Conservation (phyloP, 1,139 yeast genomes). For the Pichia sp. region DNA sequence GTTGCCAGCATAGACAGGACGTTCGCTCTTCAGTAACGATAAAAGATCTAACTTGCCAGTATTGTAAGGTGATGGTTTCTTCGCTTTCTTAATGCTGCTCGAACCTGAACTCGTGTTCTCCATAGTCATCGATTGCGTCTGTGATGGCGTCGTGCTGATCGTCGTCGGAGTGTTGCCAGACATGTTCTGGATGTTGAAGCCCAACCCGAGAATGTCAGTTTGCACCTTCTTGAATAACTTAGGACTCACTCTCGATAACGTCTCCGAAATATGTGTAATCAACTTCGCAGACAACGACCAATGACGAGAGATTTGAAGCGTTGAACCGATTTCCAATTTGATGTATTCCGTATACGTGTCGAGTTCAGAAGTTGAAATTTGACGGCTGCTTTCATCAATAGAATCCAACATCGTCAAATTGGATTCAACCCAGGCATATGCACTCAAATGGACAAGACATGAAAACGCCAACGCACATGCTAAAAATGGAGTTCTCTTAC, state of each 20-base stretch:
- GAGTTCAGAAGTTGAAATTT: conserved; percentile 36
- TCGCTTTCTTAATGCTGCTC: neutral
- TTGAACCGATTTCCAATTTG: conserved; percentile 45
- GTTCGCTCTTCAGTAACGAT: neutral
- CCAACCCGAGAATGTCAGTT: conserved; percentile 26
- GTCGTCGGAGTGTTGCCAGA: too few relatives aligned
- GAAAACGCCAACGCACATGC: conserved; percentile 53
- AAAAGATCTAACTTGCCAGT: neutral
- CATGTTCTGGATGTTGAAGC: conserved; percentile 9
- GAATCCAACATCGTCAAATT: conserved; percentile 18
- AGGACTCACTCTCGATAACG: conserved; percentile 31
- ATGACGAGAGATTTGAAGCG: conserved; percentile 45
- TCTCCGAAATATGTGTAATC: conserved; percentile 44
- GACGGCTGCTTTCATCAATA: conserved; percentile 17
- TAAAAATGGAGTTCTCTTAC: conserved; percentile 45
- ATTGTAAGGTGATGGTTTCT: neutral
- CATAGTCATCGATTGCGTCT: neutral
- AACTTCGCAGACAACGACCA: conserved; percentile 49
- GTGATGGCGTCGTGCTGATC: neutral
- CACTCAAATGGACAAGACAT: conserved; percentile 47
- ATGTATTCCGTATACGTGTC: conserved; percentile 46
- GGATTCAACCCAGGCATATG: conserved; percentile 48
- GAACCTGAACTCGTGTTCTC: neutral
- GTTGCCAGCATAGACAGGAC: too few relatives aligned
- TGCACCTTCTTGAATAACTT: conserved; percentile 29